These are phyloP conservation scores for Paspalum vaginatum DNA, from an alignment of 176 grass and related monocot species.

Conservation along the genomic window DNA sequence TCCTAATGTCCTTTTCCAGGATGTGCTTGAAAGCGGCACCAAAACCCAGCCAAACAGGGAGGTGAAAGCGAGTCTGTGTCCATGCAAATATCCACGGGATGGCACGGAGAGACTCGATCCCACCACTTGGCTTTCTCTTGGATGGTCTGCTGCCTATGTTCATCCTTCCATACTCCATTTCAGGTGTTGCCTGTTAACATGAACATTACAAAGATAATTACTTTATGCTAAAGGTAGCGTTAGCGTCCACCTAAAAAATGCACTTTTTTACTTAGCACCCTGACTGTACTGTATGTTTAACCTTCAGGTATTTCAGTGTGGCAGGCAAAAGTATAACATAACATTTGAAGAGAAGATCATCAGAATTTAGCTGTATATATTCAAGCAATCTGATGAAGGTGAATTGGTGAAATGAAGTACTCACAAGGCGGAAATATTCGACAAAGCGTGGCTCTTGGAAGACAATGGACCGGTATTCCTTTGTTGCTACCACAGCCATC, in stretches of 20 bases:
- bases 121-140: constrained; percentile 49
- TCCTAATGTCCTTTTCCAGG: constrained; percentile 45
- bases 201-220: background rate
- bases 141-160: constrained; percentile 53
- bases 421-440: constrained; percentile 29
- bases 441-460: constrained; percentile 24
- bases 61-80: constrained; percentile 51
- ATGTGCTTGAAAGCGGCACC: constrained; percentile 41
- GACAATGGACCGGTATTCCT: constrained; percentile 22
- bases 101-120: constrained; percentile 46
- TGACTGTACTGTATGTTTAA: background rate
- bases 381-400: background rate
- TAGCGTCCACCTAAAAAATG: background rate
- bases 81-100: constrained; percentile 59
- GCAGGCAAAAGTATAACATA: background rate
- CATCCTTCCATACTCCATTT: constrained; percentile 49
- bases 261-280: background rate
- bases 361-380: background rate
- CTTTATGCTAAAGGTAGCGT: background rate
- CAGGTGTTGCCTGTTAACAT: constrained; percentile 41
- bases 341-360: background rate
- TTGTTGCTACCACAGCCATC: constrained; percentile 40
- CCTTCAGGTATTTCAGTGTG: background rate
- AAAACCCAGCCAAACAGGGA: constrained; percentile 51
- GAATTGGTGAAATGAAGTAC: constrained; percentile 1